These are phyloP conservation scores for Artomyces pyxidatus DNA, from an alignment of 768 basidiomycete genomes.

Conservation along the genomic window DNA sequence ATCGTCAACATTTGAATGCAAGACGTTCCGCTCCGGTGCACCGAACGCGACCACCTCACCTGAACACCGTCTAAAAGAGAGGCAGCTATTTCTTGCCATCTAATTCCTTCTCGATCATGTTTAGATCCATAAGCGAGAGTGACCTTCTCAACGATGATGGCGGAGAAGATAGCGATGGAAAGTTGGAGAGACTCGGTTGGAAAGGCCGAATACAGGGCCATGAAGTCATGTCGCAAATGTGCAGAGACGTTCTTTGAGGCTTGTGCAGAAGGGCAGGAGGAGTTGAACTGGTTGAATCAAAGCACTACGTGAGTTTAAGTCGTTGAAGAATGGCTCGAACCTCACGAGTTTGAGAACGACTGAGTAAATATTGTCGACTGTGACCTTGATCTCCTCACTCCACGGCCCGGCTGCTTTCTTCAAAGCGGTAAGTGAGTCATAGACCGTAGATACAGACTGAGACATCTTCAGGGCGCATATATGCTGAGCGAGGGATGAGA, in stretches of 20 bases:
- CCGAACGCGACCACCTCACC: too few species aligned
- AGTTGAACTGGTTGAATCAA: background rate
- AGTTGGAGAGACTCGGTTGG: constrained; percentile 11
- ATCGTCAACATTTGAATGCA: too few species aligned
- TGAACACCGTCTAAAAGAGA: constrained; percentile 12
- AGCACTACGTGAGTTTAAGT: background rate
- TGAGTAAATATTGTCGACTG: constrained; percentile 6
- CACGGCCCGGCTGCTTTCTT: constrained; percentile 16
- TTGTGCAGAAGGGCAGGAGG: background rate
- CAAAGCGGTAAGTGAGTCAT: constrained; percentile 5
- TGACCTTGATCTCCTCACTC: constrained; percentile 11
- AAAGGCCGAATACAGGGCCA: constrained; percentile 8
- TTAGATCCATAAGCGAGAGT: background rate
- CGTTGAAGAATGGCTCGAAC: background rate
- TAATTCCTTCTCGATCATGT: background rate
- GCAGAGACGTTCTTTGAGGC: background rate
- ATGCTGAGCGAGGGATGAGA: background rate
- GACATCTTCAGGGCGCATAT: constrained; percentile 12
- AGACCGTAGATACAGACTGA: background rate
- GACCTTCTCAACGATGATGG: constrained; percentile 9
- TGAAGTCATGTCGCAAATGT: constrained; percentile 11
- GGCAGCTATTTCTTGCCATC: constrained; percentile 12
- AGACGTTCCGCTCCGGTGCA: too few species aligned
- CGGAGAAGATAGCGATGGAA: constrained; percentile 9
- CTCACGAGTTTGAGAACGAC: constrained; percentile 9